These are phyloP conservation scores for Oryza punctata DNA, from an alignment of 176 grass and related monocot species.

Conservation along the genomic window DNA sequence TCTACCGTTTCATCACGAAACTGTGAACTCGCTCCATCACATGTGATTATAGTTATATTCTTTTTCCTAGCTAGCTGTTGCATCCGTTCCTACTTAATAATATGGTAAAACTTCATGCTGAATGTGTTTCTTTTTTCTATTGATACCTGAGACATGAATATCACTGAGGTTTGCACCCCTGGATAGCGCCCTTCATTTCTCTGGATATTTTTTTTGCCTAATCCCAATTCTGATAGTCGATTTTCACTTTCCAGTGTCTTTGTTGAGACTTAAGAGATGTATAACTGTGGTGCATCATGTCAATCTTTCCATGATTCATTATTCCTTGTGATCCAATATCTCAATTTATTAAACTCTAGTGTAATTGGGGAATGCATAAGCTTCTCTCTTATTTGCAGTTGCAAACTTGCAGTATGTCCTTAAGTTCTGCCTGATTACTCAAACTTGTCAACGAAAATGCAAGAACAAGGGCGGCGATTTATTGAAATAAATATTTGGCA, in stretches of 20 bases:
- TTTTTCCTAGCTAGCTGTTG: background rate
- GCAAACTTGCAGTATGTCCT: background rate
- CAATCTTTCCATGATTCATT: background rate
- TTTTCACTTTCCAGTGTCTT: background rate
- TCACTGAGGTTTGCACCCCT: background rate
- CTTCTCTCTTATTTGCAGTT: background rate
- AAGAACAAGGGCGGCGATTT: background rate
- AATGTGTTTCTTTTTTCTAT: background rate
- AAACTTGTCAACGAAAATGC: background rate
- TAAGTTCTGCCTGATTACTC: background rate
- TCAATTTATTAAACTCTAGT: background rate
- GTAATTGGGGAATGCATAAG: no score
- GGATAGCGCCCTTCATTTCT: background rate
- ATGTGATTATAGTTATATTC: constrained; percentile 26
- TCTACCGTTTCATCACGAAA: background rate
- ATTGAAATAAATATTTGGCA: background rate
- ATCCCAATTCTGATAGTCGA: background rate
- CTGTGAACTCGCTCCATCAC: constrained; percentile 32
- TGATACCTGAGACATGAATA: constrained; percentile 26
- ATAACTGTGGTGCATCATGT: background rate
- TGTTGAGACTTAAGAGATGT: background rate
- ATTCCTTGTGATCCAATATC: no score
- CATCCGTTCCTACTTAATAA: background rate
- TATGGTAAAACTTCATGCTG: constrained; percentile 6
- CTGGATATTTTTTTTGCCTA: background rate